Conservation (phyloP, 805 yeast genomes). For the Zygoascus bituminiphila region DNA sequence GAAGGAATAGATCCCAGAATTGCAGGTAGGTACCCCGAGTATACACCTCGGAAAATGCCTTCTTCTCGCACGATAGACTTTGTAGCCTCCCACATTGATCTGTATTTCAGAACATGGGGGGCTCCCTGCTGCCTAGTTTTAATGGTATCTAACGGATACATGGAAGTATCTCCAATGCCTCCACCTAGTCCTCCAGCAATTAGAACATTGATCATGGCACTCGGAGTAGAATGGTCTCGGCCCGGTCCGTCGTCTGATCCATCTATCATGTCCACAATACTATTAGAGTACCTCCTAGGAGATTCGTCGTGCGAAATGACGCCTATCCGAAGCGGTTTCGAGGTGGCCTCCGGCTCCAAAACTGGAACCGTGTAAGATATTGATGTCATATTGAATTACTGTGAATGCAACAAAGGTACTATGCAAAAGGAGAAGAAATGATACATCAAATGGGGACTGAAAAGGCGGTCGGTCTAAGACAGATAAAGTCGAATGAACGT, state of each 20-base stretch:
- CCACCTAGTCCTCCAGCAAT: conserved; percentile 96
- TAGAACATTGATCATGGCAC: conserved; percentile 32
- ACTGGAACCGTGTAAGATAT: not conserved
- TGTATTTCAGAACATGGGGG: conserved; percentile 56
- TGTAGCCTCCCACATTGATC: conserved; percentile 69
- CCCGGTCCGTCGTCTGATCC: not conserved
- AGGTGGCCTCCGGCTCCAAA: not conserved
- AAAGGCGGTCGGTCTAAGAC: no score
- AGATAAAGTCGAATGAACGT: no score
- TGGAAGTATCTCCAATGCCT: conserved; percentile 78
- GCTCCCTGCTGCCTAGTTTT: conserved; percentile 98
- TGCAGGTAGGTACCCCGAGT: conserved; percentile 90
- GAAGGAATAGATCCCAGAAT: conserved; percentile 82
- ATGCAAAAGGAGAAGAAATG: no score
- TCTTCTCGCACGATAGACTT: conserved; percentile 70
- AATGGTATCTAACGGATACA: conserved; percentile 96
- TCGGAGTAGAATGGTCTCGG: conserved; percentile 2
- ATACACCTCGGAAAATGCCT: conserved; percentile 76
- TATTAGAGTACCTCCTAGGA: not conserved
- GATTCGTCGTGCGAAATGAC: not conserved
- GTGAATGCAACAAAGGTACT: no score
- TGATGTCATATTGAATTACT: not conserved
- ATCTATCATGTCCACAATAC: not conserved
- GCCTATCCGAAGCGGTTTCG: not conserved
- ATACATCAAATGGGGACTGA: no score